These are phyloP conservation scores for Chaetomium sp. DNA, from an alignment of 2,329 filamentous ascomycete genomes.

Conservation along the genomic window DNA sequence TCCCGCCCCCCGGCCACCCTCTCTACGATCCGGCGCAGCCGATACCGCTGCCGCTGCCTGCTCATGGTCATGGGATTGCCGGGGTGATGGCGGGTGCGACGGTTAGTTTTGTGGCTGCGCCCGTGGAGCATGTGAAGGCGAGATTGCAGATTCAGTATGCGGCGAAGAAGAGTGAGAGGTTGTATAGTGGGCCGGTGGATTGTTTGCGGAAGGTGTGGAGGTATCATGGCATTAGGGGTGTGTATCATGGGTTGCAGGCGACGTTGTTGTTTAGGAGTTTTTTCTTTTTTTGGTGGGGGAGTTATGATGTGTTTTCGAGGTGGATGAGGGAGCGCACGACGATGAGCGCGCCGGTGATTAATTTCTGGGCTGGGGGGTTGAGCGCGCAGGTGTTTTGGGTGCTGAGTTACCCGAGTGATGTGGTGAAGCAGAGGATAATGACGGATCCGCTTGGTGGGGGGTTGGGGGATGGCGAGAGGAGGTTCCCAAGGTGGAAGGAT, in stretches of 20 bases:
- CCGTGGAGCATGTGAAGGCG: slow-evolving; percentile 92
- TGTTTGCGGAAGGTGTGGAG: slow-evolving; percentile 63
- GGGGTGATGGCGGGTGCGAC: slow-evolving; percentile 83
- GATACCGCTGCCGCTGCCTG: slow-evolving; percentile 56
- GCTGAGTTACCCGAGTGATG: slow-evolving; percentile 83
- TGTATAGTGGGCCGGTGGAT: slow-evolving; percentile 85
- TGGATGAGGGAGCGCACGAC: slow-evolving; percentile 59
- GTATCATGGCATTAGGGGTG: slow-evolving; percentile 67
- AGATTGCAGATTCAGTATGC: slow-evolving; percentile 92
- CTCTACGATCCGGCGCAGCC: slow-evolving; percentile 32
- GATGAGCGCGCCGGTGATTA: slow-evolving; percentile 72
- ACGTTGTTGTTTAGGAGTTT: slow-evolving; percentile 85
- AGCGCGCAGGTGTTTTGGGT: slow-evolving; percentile 95
- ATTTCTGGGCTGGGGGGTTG: slow-evolving; percentile 95
- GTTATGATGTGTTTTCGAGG: slow-evolving; percentile 77
- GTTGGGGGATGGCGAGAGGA: slow-evolving; percentile 59
- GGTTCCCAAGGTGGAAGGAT: slow-evolving; percentile 70
- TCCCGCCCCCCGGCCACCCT: slow-evolving; percentile 33
- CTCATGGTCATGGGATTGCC: slow-evolving; percentile 78
- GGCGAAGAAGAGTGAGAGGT: slow-evolving; percentile 64
- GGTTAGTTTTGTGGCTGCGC: slow-evolving; percentile 86
- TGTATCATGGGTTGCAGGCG: slow-evolving; percentile 80
- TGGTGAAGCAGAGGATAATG: slow-evolving; percentile 96
- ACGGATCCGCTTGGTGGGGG: slow-evolving; percentile 77
- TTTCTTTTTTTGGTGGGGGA: slow-evolving; percentile 99